Evolutionary conservation across 2,329 filamentous ascomycete species (phyloP).

Genomic region (Claviceps pazoutovae): DNA sequence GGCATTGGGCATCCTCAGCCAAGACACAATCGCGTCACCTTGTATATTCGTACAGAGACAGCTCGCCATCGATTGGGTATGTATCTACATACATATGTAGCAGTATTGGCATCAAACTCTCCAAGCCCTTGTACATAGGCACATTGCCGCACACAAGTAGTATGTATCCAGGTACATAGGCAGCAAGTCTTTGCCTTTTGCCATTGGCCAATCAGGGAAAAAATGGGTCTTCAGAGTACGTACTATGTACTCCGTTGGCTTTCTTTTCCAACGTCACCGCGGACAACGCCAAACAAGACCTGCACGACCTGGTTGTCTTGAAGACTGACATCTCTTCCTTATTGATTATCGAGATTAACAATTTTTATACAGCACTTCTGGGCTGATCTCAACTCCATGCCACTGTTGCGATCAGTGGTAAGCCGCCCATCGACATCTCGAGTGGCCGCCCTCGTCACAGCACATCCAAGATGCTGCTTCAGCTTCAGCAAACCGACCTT

Average conservation of each 20-base stretch:
- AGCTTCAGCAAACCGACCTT: conserved; percentile 15
- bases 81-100: too few species aligned
- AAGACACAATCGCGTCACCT: too few species aligned
- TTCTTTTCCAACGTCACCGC: background rate
- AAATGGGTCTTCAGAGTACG: background rate
- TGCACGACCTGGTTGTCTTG: background rate
- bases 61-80: too few species aligned
- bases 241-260: background rate
- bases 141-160: too few species aligned
- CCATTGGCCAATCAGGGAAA: too few species aligned
- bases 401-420: conserved; percentile 3
- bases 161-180: too few species aligned
- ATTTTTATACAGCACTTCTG: background rate
- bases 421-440: conserved; percentile 3
- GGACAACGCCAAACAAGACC: background rate
- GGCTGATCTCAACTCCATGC: conserved; percentile 2
- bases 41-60: too few species aligned
- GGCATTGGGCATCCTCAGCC: too few species aligned
- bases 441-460: background rate
- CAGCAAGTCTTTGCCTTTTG: too few species aligned
- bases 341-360: background rate
- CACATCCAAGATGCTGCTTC: conserved; percentile 1
- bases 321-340: background rate
- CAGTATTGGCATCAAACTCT: too few species aligned
- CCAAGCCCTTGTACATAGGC: too few species aligned